Conservation (phyloP, 768 basidiomycete genomes). For the Clitopilus hobsonii region DNA sequence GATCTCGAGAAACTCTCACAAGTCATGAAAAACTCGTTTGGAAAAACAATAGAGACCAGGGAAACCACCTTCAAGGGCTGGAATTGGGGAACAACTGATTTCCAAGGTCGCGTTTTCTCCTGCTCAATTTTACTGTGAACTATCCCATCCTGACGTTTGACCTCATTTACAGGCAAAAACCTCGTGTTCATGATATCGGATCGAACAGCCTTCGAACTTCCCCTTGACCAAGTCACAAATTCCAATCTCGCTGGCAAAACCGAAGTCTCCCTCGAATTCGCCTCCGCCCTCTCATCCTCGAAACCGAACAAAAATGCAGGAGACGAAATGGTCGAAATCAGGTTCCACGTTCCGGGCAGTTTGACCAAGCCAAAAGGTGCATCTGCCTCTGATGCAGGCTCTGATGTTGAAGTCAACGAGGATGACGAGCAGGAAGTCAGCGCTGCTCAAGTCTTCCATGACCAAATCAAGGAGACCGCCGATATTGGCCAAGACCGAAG, state of each 20-base stretch:
- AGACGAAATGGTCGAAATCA: conserved; percentile 94
- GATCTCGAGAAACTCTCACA: conserved; percentile 85
- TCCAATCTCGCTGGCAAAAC: conserved; percentile 97
- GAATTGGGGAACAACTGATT: conserved; percentile 97
- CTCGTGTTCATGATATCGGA: conserved; percentile 88
- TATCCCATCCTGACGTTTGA: not conserved
- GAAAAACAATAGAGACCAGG: conserved; percentile 75
- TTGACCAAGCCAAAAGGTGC: conserved; percentile 47
- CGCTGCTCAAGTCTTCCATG: conserved; percentile 96
- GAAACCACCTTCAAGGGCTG: conserved; percentile 92
- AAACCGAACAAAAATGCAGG: conserved; percentile 38
- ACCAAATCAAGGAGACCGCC: conserved; percentile 92
- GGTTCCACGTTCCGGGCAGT: conserved; percentile 91
- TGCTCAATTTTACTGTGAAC: conserved; percentile 1
- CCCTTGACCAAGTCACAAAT: conserved; percentile 83
- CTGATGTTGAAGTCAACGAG: conserved; percentile 69
- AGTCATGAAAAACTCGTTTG: conserved; percentile 84
- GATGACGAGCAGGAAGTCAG: conserved; percentile 74
- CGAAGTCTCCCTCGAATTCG: conserved; percentile 98
- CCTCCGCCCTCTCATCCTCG: conserved; percentile 37
- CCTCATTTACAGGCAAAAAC: conserved; percentile 62
- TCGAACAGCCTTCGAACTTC: conserved; percentile 86
- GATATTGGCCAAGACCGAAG: conserved; percentile 90
- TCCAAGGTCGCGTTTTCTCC: conserved; percentile 63
- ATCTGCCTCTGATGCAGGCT: conserved; percentile 67